Percentiles rank a stretch among this genome's conserved stretches.
phyloP scores from a whole-genome alignment of 495 filamentous ascomycete species.

The Trichocladium antarcticum region DNA sequence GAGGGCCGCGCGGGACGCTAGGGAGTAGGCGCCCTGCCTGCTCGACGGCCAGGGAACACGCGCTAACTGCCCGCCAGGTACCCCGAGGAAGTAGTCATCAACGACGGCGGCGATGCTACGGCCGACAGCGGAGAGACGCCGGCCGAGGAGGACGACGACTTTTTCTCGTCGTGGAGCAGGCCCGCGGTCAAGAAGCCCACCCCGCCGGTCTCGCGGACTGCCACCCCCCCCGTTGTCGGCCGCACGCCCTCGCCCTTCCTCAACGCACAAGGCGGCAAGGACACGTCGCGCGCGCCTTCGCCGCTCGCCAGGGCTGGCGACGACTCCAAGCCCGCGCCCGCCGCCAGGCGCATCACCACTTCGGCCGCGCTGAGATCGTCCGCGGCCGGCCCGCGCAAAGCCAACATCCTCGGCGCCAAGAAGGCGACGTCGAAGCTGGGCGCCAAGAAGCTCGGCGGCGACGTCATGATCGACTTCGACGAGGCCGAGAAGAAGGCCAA shows the following conservation, averaged over 20 bases:
- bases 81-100: constrained; percentile 77
- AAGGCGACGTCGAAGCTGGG: constrained; percentile 82
- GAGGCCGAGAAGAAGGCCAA: constrained; percentile 93
- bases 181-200: constrained; percentile 93
- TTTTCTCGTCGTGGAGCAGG: constrained; percentile 99
- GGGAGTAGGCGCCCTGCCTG: constrained; percentile 46
- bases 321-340: constrained; percentile 32
- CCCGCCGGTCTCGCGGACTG: constrained; percentile 83
- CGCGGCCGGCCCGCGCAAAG: constrained; percentile 54
- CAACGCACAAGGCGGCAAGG: constrained; percentile 59
- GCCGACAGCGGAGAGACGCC: constrained; percentile 56
- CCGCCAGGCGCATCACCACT: constrained; percentile 58
- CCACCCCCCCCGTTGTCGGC: constrained; percentile 73
- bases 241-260: constrained; percentile 85
- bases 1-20: constrained; percentile 66
- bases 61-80: constrained; percentile 43
- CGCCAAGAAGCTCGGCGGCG: constrained; percentile 73
- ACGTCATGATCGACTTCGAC: constrained; percentile 76
- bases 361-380: constrained; percentile 64
- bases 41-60: constrained; percentile 10
- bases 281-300: constrained; percentile 61
- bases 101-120: constrained; percentile 53
- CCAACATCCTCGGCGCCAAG: constrained; percentile 80
- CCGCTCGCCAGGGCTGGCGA: constrained; percentile 56
- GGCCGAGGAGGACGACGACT: constrained; percentile 79